Evolutionary conservation across 2,329 filamentous ascomycete genomes (phyloP), one percentile per base, ranked within the genome.

Genomic region (Lecanicillium sp.): DNA sequence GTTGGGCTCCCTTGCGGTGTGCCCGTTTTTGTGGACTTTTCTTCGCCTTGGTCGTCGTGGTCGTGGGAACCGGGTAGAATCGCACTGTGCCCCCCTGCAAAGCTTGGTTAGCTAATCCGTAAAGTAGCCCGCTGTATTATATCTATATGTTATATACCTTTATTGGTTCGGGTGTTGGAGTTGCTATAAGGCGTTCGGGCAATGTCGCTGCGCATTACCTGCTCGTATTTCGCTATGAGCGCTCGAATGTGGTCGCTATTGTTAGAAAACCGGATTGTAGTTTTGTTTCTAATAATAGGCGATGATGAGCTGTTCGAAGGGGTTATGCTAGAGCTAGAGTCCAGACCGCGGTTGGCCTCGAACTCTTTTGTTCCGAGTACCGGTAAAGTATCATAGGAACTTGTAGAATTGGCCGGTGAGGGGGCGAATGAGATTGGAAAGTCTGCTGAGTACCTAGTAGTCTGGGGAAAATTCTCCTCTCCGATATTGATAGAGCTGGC

Each of bases 11-110:
- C 11, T 5, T 39, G 21, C 6, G 20, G 37, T 26, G 14, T 10
- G 20, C 12, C 21, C 12, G 21, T 23, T 24, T 19, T 39, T 2
- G 21, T 39, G 7, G 21, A n/a, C 21, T 39, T 39, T 4, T 27
- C 8, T 11, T 39, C 20, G 37, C 3, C 26, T 26, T 23, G 21
- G 37, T 39, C 2, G 37, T 12, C 37, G 37, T 15, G 21, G 7
- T 15, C 7, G 26, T n/a, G 15, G 26, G 15, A n/a, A 20, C 15
- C 15, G 2, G 15, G 26, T 12, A 50, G 23, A 17, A 48, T 44
- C 32, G 57, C 57, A 27, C n/a, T n/a, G n/a, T n/a, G n/a, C n/a
- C 27, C 27, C 30, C 24, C 39, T 42, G 12, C 4, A 29, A 14
- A 30, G 26, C 26, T 30, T 29, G 15, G 39, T 42, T 42, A 42